Evolutionary conservation across 2,329 filamentous ascomycete species (phyloP).

Genomic region (Aspergillus puulaauensis): DNA sequence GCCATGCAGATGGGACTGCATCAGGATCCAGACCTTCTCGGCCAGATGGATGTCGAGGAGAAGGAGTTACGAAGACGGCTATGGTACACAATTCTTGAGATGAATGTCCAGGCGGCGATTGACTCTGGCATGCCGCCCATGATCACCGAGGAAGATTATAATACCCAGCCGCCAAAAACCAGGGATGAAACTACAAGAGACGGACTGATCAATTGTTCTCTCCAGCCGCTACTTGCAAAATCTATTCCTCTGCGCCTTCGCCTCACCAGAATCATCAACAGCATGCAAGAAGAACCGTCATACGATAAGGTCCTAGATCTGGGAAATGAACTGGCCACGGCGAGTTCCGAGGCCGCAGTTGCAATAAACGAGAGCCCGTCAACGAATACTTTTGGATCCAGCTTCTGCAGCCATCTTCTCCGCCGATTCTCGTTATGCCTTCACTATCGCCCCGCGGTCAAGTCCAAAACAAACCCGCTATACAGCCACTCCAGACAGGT

Average conservation of each 20-base stretch:
- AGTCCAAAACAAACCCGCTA: slow-evolving; percentile 21
- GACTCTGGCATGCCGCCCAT: slow-evolving; percentile 31
- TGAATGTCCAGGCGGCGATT: slow-evolving; percentile 31
- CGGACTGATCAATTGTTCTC: background rate
- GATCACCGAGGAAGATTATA: slow-evolving; percentile 32
- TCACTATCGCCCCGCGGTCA: slow-evolving; percentile 25
- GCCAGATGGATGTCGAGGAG: slow-evolving; percentile 15
- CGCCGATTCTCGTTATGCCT: slow-evolving; percentile 22
- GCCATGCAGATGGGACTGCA: slow-evolving; percentile 36
- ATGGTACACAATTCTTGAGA: slow-evolving; percentile 38
- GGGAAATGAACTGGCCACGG: slow-evolving; percentile 13
- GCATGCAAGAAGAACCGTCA: slow-evolving; percentile 18
- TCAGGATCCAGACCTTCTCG: slow-evolving; percentile 27
- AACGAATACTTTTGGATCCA: slow-evolving; percentile 13
- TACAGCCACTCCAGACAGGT: slow-evolving; percentile 28
- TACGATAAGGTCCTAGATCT: slow-evolving; percentile 23
- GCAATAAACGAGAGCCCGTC: background rate
- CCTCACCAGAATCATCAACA: slow-evolving; percentile 19
- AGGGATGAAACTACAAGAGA: slow-evolving; percentile 11
- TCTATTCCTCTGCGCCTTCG: slow-evolving; percentile 17
- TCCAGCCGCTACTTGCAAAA: slow-evolving; percentile 11
- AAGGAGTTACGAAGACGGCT: slow-evolving; percentile 31
- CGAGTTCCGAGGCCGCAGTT: slow-evolving; percentile 9
- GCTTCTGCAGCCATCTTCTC: slow-evolving; percentile 19
- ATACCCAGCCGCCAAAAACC: slow-evolving; percentile 26